Percentiles rank a stretch among this genome's conserved stretches.
Conservation (phyloP, 306 rosid species). For the Mimosa pudica region DNA sequence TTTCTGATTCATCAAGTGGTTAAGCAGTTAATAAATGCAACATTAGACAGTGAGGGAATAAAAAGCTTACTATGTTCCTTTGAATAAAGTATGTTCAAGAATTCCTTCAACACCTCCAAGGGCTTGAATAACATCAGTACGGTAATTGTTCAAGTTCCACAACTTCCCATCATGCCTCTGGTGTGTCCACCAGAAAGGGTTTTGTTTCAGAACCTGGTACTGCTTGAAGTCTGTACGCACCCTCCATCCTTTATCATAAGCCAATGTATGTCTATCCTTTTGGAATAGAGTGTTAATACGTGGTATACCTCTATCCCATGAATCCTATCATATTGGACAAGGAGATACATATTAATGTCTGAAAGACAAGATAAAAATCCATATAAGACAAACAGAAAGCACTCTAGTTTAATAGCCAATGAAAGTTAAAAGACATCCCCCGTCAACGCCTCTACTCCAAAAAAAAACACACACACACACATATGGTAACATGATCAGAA, state of each 20-base stretch:
- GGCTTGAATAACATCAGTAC: slow-evolving; percentile 99
- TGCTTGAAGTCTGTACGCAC: slow-evolving; percentile 99
- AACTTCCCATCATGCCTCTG: slow-evolving; percentile 97
- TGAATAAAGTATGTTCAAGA: slow-evolving; percentile 95
- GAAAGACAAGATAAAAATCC: background rate
- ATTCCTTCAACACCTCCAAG: slow-evolving; percentile 99
- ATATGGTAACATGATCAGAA: background rate
- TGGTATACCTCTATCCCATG: slow-evolving; percentile 99
- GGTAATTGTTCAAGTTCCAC: slow-evolving; percentile 96
- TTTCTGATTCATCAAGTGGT: background rate
- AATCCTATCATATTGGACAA: slow-evolving; percentile 62
- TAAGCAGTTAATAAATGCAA: background rate
- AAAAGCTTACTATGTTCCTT: slow-evolving; percentile 93
- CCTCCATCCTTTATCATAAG: slow-evolving; percentile 99
- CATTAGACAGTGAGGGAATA: slow-evolving; percentile 2
- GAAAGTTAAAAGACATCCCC: background rate
- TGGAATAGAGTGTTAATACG: slow-evolving; percentile 98
- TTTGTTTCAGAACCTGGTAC: slow-evolving; percentile 96
- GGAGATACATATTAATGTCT: background rate
- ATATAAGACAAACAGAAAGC: background rate
- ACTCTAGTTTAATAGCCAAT: background rate
- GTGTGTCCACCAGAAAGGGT: slow-evolving; percentile 99
- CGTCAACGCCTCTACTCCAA: background rate
- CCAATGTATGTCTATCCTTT: slow-evolving; percentile 96
- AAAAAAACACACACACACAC: background rate